Base-by-base conservation (phyloP, 2,329 filamentous ascomycete genomes). In the Samsoniella hepiali region DNA sequence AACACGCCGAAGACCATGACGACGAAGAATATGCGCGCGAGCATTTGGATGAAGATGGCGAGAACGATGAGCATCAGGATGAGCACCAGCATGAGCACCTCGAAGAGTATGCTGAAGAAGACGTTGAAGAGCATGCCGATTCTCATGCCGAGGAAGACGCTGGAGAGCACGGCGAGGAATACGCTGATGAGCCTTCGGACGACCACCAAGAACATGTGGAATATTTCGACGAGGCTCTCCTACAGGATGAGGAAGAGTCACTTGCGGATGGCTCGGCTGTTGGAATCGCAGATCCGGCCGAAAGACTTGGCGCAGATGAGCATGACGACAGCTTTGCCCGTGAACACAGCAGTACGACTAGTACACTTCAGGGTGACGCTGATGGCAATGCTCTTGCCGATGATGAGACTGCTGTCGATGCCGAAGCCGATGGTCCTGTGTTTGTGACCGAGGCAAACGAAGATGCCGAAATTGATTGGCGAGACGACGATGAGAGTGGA, bases 311-410 rank as follows among this genome's bases (percentile, higher is more conserved):
- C 17, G 65, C 69, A 36, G 68, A 68, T 40, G 63, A 66, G 34
- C 64, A 64, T 17, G 55, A 68, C 44, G n/a, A 67, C 11, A 65
- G 61, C 40, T 67, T 67, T 32, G 64, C 51, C 70, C 71, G 32
- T 51, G 60, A 63, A 29, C 51, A 57, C 32, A 63, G 60, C 53
- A 73, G 72, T 62, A 73, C 72, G 27, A 75, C 73, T 17, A 69
- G 72, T 34, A 75, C 74, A 5, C 65, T 76, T 40, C 68, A 70
- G 56, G 75, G 72, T 51, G 72, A 74, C 42, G 74, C 71, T 44
- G 72, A 74, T 38, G 69, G 66, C 31, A 67, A 65, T 31, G 67
- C 68, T 45, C 61, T 69, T 27, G 63, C 67, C 9, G 65, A 68
- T 40, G 66, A 65, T 32, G 68, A 68, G 32, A 67, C 67, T 9